Conservation (phyloP, 495 filamentous ascomycete genomes). For the Trichoderma asperelloides region DNA sequence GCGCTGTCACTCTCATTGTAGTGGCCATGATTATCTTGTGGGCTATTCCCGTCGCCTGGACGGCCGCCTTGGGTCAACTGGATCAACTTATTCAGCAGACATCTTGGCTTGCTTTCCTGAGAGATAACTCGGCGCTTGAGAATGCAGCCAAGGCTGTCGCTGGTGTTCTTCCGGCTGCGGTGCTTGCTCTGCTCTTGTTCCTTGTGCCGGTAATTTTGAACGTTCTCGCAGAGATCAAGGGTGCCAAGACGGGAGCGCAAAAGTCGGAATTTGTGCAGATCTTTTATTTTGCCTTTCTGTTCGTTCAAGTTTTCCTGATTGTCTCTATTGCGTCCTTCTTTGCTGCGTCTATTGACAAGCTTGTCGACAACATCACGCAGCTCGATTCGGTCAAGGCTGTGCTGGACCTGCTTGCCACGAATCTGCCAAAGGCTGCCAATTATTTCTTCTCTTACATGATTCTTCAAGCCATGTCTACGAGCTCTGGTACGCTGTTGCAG, state of each 20-base stretch:
- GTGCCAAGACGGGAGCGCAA: constrained; percentile 72
- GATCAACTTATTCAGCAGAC: constrained; percentile 54
- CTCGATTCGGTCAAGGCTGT: constrained; percentile 36
- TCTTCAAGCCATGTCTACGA: constrained; percentile 82
- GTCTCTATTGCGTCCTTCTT: constrained; percentile 80
- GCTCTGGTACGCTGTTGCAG: constrained; percentile 85
- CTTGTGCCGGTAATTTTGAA: constrained; percentile 69
- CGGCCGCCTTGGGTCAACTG: constrained; percentile 70
- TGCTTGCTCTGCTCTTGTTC: constrained; percentile 70
- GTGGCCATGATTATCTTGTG: constrained; percentile 75
- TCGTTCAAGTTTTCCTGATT: constrained; percentile 90
- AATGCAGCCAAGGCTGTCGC: constrained; percentile 65
- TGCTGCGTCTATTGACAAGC: constrained; percentile 54
- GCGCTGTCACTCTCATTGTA: constrained; percentile 55
- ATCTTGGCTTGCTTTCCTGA: constrained; percentile 63
- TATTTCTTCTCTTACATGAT: constrained; percentile 99
- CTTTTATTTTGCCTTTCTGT: constrained; percentile 92
- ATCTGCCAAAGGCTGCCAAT: constrained; percentile 82
- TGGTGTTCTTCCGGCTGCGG: constrained; percentile 74
- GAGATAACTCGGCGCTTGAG: constrained; percentile 41
- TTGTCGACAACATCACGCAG: constrained; percentile 43
- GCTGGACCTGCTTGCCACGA: constrained; percentile 64
- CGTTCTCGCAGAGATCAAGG: constrained; percentile 63
- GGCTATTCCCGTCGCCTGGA: constrained; percentile 87
- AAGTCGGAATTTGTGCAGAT: constrained; percentile 76